Evolutionary conservation across 2,329 filamentous ascomycete genomes (phyloP).

Genomic region (Aureobasidium sp.): DNA sequence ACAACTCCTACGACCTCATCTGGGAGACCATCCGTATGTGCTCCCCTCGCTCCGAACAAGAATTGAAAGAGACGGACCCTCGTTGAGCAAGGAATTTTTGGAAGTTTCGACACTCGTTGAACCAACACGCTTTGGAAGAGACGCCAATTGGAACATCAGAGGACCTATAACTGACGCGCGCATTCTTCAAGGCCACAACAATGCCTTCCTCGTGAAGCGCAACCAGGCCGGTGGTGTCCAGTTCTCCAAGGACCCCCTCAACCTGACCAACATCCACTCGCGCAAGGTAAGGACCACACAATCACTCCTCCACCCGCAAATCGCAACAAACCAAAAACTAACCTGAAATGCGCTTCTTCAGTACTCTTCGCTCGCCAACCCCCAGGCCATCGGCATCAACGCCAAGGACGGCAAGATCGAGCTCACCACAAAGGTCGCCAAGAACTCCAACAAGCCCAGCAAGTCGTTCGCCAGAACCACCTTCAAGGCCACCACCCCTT

Average conservation of each 20-base stretch:
- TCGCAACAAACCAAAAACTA: too few species aligned
- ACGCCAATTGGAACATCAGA: neutral
- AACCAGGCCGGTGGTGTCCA: slow-evolving; percentile 69
- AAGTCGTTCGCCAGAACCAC: slow-evolving; percentile 55
- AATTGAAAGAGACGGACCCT: slow-evolving; percentile 4
- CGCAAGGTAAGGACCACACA: slow-evolving; percentile 91
- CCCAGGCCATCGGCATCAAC: slow-evolving; percentile 73
- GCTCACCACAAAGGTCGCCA: slow-evolving; percentile 78
- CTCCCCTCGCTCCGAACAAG: neutral
- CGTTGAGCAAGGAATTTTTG: neutral
- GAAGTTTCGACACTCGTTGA: neutral
- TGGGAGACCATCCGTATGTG: slow-evolving; percentile 93
- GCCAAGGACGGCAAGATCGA: slow-evolving; percentile 73
- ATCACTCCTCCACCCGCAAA: too few species aligned
- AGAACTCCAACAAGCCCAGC: slow-evolving; percentile 65
- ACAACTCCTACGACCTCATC: slow-evolving; percentile 84
- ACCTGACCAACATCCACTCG: slow-evolving; percentile 84
- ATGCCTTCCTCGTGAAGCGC: slow-evolving; percentile 89
- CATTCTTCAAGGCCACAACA: slow-evolving; percentile 63
- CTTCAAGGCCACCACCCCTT: slow-evolving; percentile 65
- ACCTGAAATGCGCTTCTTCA: slow-evolving; percentile 32
- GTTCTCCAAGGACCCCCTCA: slow-evolving; percentile 92
- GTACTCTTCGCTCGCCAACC: slow-evolving; percentile 87
- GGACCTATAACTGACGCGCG: slow-evolving; percentile 13
- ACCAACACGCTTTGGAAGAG: neutral